phyloP scores from a whole-genome alignment of 345 rosid species.

The Schrenkiella parvula region DNA sequence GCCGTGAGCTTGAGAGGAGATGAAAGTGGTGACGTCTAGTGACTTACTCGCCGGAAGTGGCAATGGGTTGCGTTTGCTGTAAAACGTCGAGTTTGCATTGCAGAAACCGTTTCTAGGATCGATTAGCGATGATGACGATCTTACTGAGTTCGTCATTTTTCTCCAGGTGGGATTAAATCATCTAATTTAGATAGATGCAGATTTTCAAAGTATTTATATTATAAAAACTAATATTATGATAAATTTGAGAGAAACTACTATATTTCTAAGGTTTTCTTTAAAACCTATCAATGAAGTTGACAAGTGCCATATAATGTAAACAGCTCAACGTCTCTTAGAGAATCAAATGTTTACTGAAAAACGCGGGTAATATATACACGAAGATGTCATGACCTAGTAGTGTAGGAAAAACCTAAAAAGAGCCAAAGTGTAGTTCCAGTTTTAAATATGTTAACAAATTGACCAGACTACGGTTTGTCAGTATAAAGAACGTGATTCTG shows the following conservation, averaged over 20 bases:
- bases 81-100: constrained; percentile 49
- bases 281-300: too few relatives aligned
- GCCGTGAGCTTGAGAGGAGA: constrained; percentile 65
- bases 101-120: constrained; percentile 61
- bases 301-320: background rate
- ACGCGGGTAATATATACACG: background rate
- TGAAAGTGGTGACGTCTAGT: constrained; percentile 69
- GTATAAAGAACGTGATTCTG: background rate
- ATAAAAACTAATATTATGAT: too few relatives aligned
- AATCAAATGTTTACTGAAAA: background rate
- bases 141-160: background rate
- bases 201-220: background rate
- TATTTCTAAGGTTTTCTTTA: too few relatives aligned
- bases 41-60: constrained; percentile 43
- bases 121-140: background rate
- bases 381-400: background rate
- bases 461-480: background rate
- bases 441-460: background rate
- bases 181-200: background rate
- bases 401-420: background rate
- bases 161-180: background rate
- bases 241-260: too few relatives aligned
- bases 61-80: constrained; percentile 63
- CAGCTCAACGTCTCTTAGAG: background rate
- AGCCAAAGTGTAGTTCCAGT: background rate